A percentile compares a stretch with the other conserved stretches of the same genome.
phyloP scores from a whole-genome alignment of 305 asterid genomes.

The Solanum hybrid region DNA sequence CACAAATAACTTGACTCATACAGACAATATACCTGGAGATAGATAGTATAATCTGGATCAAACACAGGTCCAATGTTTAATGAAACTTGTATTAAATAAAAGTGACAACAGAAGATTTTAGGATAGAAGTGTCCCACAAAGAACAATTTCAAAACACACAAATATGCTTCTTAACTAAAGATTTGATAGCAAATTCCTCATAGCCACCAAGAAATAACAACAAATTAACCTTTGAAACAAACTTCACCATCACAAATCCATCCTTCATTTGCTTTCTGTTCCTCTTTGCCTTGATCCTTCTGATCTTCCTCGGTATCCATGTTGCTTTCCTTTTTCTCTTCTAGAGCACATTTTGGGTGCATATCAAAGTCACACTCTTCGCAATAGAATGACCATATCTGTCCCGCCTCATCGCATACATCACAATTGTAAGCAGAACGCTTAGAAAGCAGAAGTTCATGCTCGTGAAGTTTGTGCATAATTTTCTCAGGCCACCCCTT shows the following conservation, averaged over 20 bases:
- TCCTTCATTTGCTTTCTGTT: conserved; percentile 16
- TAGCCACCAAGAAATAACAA: background rate
- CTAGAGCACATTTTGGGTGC: conserved; percentile 52
- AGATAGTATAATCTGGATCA: background rate
- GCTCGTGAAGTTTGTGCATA: conserved; percentile 33
- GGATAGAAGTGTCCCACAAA: background rate
- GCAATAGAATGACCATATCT: conserved; percentile 58
- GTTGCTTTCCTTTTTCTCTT: conserved; percentile 9
- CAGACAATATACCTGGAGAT: background rate
- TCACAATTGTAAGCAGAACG: conserved; percentile 41
- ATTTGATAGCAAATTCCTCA: background rate
- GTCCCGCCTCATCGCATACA: conserved; percentile 51
- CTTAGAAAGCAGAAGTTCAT: conserved; percentile 52
- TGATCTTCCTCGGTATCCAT: background rate
- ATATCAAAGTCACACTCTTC: conserved; percentile 70
- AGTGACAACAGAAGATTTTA: background rate
- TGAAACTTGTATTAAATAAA: background rate
- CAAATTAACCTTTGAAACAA: conserved; percentile 23
- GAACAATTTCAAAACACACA: background rate
- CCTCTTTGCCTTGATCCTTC: conserved; percentile 7
- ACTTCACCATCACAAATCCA: conserved; percentile 53
- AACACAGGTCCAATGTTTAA: background rate
- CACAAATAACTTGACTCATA: background rate
- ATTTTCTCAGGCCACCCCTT: conserved; percentile 64
- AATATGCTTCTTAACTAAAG: background rate